Percentiles rank a stretch among this genome's conserved stretches.
Evolutionary conservation across 2,329 filamentous ascomycete genomes (phyloP).

Genomic region (Scedosporium dehoogii): DNA sequence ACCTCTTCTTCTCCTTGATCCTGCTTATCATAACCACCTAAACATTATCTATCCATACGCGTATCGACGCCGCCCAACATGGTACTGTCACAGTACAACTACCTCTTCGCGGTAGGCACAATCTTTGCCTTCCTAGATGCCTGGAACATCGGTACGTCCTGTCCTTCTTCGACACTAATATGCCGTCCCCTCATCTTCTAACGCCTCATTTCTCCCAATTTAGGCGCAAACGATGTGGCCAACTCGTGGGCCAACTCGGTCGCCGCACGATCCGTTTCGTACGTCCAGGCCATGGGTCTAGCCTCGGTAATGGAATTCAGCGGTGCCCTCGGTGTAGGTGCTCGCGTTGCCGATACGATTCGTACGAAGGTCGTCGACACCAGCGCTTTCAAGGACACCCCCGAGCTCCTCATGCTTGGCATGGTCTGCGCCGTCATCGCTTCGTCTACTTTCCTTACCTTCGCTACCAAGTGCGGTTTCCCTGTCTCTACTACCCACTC

Average conservation of each 20-base stretch:
- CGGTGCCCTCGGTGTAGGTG: conserved; percentile 51
- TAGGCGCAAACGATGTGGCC: conserved; percentile 55
- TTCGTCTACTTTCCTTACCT: conserved; percentile 45
- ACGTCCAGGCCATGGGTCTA: conserved; percentile 49
- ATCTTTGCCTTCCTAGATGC: conserved; percentile 58
- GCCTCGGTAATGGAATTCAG: conserved; percentile 51
- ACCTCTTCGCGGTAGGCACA: conserved; percentile 53
- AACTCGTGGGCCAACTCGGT: conserved; percentile 70
- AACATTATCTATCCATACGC: background rate
- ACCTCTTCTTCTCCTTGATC: background rate
- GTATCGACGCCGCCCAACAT: background rate
- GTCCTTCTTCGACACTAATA: background rate
- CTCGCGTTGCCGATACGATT: conserved; percentile 51
- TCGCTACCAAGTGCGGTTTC: conserved; percentile 42
- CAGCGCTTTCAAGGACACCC: conserved; percentile 32
- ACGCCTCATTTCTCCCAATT: background rate
- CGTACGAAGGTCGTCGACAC: conserved; percentile 48
- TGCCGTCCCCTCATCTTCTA: conserved; percentile 6
- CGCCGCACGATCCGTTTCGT: conserved; percentile 55
- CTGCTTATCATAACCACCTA: background rate
- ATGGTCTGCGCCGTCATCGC: conserved; percentile 46
- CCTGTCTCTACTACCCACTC: conserved; percentile 55
- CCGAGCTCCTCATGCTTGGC: conserved; percentile 46
- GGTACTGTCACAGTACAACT: conserved; percentile 44
- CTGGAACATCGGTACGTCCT: conserved; percentile 48